A percentile compares a stretch with the other conserved stretches of the same genome.
phyloP scores from a whole-genome alignment of 345 rosid genomes.

The Eucalyptus regnans region DNA sequence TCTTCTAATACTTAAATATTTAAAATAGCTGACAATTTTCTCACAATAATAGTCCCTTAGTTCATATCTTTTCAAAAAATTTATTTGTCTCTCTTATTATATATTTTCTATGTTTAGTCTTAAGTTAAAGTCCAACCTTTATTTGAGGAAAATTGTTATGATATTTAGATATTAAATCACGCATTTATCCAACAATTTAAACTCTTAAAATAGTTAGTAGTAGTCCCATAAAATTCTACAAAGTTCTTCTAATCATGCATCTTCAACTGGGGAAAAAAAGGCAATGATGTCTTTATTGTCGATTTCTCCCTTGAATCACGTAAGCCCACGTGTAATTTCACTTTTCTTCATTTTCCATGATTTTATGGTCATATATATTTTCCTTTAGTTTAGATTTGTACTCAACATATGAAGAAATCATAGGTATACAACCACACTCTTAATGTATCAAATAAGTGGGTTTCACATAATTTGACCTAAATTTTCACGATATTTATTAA shows the following conservation, averaged over 20 bases:
- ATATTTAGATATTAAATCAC: no score
- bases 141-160: fast-evolving
- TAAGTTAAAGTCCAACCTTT: background rate
- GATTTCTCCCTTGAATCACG: fast-evolving
- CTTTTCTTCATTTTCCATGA: background rate
- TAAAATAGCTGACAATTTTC: fast-evolving
- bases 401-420: background rate
- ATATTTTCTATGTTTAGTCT: no score
- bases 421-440: background rate
- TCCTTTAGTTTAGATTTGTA: background rate
- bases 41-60: background rate
- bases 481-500: background rate
- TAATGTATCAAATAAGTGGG: background rate
- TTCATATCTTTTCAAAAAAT: no score
- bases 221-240: background rate
- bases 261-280: background rate
- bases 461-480: background rate
- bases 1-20: background rate
- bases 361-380: background rate
- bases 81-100: no score
- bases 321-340: background rate
- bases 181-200: no score
- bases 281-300: background rate
- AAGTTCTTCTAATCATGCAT: background rate
- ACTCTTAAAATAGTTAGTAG: no score